Evolutionary conservation across 192 early-diverging fungal genomes (phyloP).

Genomic region (Linnemannia elongata): DNA sequence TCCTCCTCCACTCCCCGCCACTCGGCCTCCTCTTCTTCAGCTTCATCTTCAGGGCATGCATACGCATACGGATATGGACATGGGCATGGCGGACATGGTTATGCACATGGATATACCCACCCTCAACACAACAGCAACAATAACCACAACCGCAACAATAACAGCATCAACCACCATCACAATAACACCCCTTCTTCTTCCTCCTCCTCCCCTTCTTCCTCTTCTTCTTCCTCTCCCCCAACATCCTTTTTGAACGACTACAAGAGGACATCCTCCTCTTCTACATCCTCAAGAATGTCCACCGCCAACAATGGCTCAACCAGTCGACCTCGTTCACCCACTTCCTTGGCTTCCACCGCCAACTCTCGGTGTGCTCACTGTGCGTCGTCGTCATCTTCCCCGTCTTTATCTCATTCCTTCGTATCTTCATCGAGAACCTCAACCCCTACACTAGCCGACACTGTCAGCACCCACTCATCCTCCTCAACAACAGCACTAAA

Average conservation of each 20-base stretch:
- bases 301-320: background rate
- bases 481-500: background rate
- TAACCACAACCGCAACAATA: background rate
- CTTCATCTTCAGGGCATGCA: background rate
- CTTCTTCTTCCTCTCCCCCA: background rate
- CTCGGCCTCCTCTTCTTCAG: background rate
- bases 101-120: background rate
- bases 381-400: background rate
- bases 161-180: background rate
- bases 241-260: background rate
- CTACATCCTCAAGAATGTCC: background rate
- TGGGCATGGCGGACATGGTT: background rate
- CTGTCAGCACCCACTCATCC: background rate
- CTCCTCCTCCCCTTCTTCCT: background rate
- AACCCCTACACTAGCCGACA: conserved; percentile 11
- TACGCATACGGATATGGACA: background rate
- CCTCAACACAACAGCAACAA: background rate
- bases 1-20: conserved; percentile 4
- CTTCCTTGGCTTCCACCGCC: background rate
- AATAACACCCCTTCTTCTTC: conserved; percentile 7
- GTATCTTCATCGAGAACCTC: conserved; percentile 5
- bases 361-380: background rate
- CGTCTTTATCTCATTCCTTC: background rate
- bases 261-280: background rate
- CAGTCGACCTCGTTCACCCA: background rate